Evolutionary conservation across 2,329 filamentous ascomycete species (phyloP).

Genomic region (Sclerotiophoma versabilis): DNA sequence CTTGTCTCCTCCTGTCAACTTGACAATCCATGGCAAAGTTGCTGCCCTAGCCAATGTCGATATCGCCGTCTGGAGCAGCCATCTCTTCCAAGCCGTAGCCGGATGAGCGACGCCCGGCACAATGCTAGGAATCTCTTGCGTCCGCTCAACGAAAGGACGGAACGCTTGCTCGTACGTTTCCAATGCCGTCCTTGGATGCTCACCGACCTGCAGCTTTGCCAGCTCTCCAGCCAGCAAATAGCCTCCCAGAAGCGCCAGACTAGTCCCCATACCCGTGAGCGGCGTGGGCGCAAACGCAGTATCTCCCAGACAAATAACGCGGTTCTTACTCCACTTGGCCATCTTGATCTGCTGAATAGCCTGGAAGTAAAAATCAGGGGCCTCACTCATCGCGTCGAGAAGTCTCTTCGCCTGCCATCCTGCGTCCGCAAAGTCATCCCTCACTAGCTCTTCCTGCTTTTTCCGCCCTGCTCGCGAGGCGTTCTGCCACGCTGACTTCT

Average conservation of each 20-base stretch:
- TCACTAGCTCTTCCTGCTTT: constrained; percentile 50
- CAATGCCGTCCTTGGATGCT: constrained; percentile 25
- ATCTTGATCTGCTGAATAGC: constrained; percentile 56
- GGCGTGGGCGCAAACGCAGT: constrained; percentile 60
- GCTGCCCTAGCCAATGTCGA: constrained; percentile 15
- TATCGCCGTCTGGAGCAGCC: constrained; percentile 25
- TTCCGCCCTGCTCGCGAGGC: constrained; percentile 46
- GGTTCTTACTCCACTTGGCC: constrained; percentile 53
- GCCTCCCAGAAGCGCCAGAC: constrained; percentile 47
- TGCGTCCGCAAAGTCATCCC: constrained; percentile 40
- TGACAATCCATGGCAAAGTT: constrained; percentile 18
- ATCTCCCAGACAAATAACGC: constrained; percentile 63
- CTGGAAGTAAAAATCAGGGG: constrained; percentile 58
- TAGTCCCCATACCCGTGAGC: constrained; percentile 53
- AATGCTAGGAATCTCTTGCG: constrained; percentile 35
- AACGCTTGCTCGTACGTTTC: constrained; percentile 33
- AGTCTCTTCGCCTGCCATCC: constrained; percentile 57
- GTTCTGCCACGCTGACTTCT: constrained; percentile 25
- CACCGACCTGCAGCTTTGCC: constrained; percentile 13
- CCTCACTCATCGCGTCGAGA: constrained; percentile 50
- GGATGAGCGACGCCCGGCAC: constrained; percentile 34
- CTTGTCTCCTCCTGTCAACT: constrained; percentile 3
- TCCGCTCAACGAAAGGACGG: constrained; percentile 35
- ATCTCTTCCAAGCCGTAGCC: constrained; percentile 26
- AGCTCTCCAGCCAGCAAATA: constrained; percentile 51